A percentile compares a stretch with the other conserved stretches of the same genome.
These are phyloP conservation scores for Lactarius evosmus DNA, from an alignment of 768 basidiomycete species.

Conservation along the genomic window DNA sequence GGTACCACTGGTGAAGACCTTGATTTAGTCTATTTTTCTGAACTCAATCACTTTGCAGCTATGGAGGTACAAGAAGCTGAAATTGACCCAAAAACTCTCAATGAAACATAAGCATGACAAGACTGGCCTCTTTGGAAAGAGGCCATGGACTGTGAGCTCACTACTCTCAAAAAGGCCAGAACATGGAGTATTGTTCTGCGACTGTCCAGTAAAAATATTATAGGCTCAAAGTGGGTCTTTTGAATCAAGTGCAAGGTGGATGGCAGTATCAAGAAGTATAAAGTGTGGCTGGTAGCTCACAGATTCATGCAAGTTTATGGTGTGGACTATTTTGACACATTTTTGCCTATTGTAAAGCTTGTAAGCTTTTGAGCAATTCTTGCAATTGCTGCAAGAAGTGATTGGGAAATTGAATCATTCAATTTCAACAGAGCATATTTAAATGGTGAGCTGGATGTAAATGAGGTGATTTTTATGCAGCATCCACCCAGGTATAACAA, in stretches of 20 bases:
- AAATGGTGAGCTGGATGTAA: no score
- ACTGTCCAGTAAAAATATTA: constrained; percentile 23
- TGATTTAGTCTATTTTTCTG: background rate
- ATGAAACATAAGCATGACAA: constrained; percentile 30
- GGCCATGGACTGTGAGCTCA: constrained; percentile 30
- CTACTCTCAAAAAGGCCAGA: constrained; percentile 26
- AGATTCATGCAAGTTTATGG: no score
- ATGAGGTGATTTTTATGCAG: constrained; percentile 27
- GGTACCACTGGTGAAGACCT: background rate
- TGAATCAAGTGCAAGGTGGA: no score
- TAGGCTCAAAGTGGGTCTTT: no score
- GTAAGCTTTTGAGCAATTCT: constrained; percentile 31
- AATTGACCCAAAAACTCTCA: background rate
- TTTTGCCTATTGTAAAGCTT: constrained; percentile 34
- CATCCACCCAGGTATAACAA: constrained; percentile 21
- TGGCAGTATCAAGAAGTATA: no score
- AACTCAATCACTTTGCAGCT: background rate
- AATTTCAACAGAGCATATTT: constrained; percentile 38
- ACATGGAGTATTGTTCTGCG: constrained; percentile 35
- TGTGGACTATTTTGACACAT: constrained; percentile 34
- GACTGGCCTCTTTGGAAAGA: constrained; percentile 33
- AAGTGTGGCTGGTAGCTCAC: no score
- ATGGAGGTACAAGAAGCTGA: background rate
- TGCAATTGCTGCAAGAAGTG: constrained; percentile 30
- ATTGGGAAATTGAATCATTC: constrained; percentile 35